Evolutionary conservation across 1,139 yeast species (phyloP).

Genomic region (Lodderomyces margitis): DNA sequence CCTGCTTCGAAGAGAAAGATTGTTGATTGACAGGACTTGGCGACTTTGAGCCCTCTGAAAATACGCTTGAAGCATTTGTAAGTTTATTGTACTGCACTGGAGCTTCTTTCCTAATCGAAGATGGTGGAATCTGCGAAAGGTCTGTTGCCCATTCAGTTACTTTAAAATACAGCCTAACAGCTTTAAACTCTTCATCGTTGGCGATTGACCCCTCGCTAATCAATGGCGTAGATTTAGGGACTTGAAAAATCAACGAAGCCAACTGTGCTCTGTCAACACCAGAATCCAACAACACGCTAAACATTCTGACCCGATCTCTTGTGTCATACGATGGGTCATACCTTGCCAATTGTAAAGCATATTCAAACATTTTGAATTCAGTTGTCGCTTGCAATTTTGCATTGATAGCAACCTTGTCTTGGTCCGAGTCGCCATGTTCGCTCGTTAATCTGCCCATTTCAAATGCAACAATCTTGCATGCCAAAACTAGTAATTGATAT

Average conservation of each 20-base stretch:
- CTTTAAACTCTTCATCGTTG: slow-evolving; percentile 17
- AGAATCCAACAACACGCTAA: slow-evolving; percentile 48
- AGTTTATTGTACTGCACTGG: slow-evolving; percentile 28
- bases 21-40: slow-evolving; percentile 22
- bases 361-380: slow-evolving; percentile 57
- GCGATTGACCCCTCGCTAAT: slow-evolving; percentile 6
- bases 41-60: slow-evolving; percentile 19
- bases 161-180: slow-evolving; percentile 25
- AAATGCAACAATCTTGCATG: slow-evolving; percentile 68
- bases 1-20: slow-evolving; percentile 27
- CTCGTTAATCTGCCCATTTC: slow-evolving; percentile 41
- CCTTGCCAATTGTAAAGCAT: slow-evolving; percentile 62
- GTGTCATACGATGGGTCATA: slow-evolving; percentile 78
- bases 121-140: slow-evolving; percentile 29
- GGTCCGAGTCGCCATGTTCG: slow-evolving; percentile 18
- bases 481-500: slow-evolving; percentile 66
- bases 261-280: slow-evolving; percentile 46
- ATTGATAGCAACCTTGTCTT: slow-evolving; percentile 16
- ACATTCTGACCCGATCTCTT: slow-evolving; percentile 81
- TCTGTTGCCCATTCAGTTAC: slow-evolving; percentile 34
- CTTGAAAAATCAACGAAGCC: slow-evolving; percentile 76
- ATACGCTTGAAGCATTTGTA: slow-evolving; percentile 17
- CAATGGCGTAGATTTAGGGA: slow-evolving; percentile 69
- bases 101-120: slow-evolving; percentile 36
- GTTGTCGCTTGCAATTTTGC: slow-evolving; percentile 27